Evolutionary conservation across 176 grass and related monocot species (phyloP), one percentile per base, ranked within the genome.

Genomic region (Carex kokanica): DNA sequence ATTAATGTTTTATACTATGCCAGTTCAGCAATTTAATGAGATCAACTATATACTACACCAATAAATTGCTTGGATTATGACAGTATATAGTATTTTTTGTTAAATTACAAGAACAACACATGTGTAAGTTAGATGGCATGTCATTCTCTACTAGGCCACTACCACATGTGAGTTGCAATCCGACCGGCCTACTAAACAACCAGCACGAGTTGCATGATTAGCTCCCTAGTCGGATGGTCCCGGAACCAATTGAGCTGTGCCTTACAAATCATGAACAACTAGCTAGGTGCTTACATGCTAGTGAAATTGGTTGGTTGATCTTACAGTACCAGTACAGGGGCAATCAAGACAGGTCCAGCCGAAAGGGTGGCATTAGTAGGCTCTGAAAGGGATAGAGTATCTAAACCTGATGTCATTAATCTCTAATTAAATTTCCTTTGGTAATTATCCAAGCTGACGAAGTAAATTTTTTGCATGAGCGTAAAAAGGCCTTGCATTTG

Each of bases 81-180:
- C 45, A 55, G 11, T 24, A 77, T 55, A 31, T 55, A 31, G 47
- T 75, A 54, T 6, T 27, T 29, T 71, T 36, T 41, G 67, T 71
- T 71, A 71, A 25, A 54, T 54, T 16, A 74, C n/a, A 32, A 77
- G 49, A 77, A 77, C 73, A 77, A 55, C 25, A 77, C 73, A 77
- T 61, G 59, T 81, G 59, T 82, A 52, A 66, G 80, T 82, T 82
- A 82, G 80, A 82, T 82, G 80, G 13, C 25, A 52, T 17, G 80
- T 82, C 80, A 21, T 67, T 82, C 59, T 82, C 80, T 67, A 17
- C 51, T 54, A 77, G 23, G 45, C 73, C 49, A 77, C 73, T 65
- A 67, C 60, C 38, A 67, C 80, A 82, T 82, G 80, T 82, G 80
- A 13, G 23, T 51, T 67, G 31, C 21, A 21, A 82, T 82, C 59